Percentiles rank a stretch among this genome's conserved stretches.
Evolutionary conservation across 495 filamentous ascomycete genomes (phyloP).

Genomic region (Tuber indicum): DNA sequence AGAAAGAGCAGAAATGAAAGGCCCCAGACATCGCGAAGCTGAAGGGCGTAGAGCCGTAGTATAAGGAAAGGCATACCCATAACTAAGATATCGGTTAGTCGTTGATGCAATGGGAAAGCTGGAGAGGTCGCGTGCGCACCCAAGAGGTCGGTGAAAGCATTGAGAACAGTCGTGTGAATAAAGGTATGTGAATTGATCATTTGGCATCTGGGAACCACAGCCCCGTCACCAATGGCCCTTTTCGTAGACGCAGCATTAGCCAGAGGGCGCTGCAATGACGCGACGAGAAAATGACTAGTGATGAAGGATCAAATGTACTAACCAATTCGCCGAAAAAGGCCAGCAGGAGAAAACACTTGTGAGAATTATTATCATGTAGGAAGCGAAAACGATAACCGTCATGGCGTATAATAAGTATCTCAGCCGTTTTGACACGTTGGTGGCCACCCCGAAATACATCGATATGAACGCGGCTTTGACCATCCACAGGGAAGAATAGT

Average conservation of each 20-base stretch:
- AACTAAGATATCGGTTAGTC: constrained; percentile 2
- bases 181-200: constrained; percentile 5
- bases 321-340: constrained; percentile 12
- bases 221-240: not conserved
- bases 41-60: constrained; percentile 7
- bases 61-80: constrained; percentile 10
- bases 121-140: not conserved
- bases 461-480: constrained; percentile 16
- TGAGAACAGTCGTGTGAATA: constrained; percentile 4
- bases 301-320: not conserved
- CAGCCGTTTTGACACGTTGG: constrained; percentile 4
- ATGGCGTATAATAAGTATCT: constrained; percentile 9
- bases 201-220: not conserved
- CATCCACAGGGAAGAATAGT: constrained; percentile 13
- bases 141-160: constrained; percentile 6
- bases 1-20: not conserved
- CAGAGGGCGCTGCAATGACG: not conserved
- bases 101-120: not conserved
- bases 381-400: not conserved
- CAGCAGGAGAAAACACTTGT: constrained; percentile 11
- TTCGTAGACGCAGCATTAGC: not conserved
- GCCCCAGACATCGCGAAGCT: constrained; percentile 6
- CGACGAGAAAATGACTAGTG: not conserved
- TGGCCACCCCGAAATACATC: constrained; percentile 17
- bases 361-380: not conserved